Conservation (phyloP, 371 early-diverging fungal species). For the Actinomortierella wolfii region DNA sequence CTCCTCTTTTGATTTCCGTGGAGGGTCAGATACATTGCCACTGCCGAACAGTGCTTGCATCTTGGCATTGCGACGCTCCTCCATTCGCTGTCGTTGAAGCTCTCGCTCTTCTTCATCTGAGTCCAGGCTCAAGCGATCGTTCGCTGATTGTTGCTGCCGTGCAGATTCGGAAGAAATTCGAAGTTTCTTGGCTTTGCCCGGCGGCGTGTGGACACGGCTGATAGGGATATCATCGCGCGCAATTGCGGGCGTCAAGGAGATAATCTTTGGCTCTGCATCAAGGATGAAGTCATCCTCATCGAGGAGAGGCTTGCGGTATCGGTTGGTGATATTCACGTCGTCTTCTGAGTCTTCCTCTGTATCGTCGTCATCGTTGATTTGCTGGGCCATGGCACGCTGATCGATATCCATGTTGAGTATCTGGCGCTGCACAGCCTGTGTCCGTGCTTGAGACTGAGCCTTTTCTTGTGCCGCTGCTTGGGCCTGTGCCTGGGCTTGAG, state of each 20-base stretch:
- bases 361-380: constrained; percentile 1
- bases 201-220: constrained; percentile 1
- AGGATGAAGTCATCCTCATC: constrained; percentile 38
- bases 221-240: constrained; percentile 31
- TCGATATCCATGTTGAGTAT: too few species aligned
- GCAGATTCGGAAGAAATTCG: not conserved
- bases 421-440: too few species aligned
- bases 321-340: constrained; percentile 15
- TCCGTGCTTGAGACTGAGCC: too few species aligned
- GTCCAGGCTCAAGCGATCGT: constrained; percentile 17
- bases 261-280: constrained; percentile 39
- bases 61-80: constrained; percentile 27
- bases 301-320: constrained; percentile 22
- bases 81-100: constrained; percentile 12
- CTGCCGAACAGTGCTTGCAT: constrained; percentile 29
- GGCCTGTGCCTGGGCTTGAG: too few species aligned
- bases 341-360: constrained; percentile 13
- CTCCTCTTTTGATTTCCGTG: constrained; percentile 12
- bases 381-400: constrained; percentile 8
- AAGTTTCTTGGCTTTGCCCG: constrained; percentile 20
- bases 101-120: constrained; percentile 28
- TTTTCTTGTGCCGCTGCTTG: too few species aligned
- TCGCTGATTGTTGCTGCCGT: constrained; percentile 2
- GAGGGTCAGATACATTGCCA: constrained; percentile 10
- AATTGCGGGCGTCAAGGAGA: constrained; percentile 41